Conservation (phyloP, 306 rosid species). For the Oemleria cerasiformis region DNA sequence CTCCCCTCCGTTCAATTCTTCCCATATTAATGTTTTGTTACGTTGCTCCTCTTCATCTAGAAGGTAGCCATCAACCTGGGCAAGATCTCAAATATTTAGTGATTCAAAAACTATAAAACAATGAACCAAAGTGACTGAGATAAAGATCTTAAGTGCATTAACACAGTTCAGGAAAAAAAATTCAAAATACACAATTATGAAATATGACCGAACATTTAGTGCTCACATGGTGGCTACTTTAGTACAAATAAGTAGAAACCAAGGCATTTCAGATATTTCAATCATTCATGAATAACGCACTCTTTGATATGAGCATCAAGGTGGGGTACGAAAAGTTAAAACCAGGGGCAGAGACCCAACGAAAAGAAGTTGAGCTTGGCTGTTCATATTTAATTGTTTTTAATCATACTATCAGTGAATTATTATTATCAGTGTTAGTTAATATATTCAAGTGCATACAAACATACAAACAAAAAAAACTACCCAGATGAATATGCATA, state of each 20-base stretch:
- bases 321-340: neutral
- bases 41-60: slow-evolving; percentile 19
- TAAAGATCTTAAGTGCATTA: neutral
- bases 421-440: neutral
- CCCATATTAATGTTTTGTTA: slow-evolving; percentile 13
- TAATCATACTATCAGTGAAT: no score
- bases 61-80: slow-evolving; percentile 21
- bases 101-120: neutral
- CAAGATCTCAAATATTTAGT: neutral
- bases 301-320: neutral
- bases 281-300: neutral
- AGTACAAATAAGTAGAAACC: neutral
- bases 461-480: neutral
- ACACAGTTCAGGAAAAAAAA: no score
- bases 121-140: neutral
- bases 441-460: neutral
- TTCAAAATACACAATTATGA: neutral
- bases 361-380: neutral
- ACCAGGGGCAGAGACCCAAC: neutral
- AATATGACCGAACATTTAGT: neutral
- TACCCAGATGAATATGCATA: neutral
- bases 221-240: neutral
- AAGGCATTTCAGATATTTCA: neutral
- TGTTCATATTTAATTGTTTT: neutral
- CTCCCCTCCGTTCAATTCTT: slow-evolving; percentile 19